Conservation (phyloP, 2,329 filamentous ascomycete species). For the Clonostachys chloroleuca region DNA sequence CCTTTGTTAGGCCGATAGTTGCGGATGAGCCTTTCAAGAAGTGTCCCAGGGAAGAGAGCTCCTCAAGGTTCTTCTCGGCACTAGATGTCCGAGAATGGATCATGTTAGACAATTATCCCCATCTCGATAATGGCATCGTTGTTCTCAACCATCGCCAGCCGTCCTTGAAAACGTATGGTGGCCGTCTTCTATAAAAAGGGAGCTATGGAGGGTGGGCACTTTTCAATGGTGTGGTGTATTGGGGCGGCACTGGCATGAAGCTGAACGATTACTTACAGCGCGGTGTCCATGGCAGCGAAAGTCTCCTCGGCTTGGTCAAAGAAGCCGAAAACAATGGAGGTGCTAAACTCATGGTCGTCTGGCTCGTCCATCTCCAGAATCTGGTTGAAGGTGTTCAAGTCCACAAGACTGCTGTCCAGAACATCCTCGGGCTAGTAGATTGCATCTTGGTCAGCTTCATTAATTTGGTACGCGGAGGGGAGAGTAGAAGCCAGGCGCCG, state of each 20-base stretch:
- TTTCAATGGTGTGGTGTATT: too few relatives aligned
- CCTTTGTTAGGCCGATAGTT: constrained; percentile 83
- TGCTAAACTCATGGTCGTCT: constrained; percentile 81
- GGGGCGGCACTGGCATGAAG: not conserved
- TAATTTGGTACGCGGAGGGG: too few relatives aligned
- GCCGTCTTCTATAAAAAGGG: not conserved
- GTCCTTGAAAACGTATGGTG: too few relatives aligned
- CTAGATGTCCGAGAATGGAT: constrained; percentile 39
- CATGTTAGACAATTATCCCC: not conserved
- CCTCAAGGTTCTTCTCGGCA: constrained; percentile 60
- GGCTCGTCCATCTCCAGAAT: constrained; percentile 99
- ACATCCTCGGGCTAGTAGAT: constrained; percentile 11
- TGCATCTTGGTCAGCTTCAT: not conserved
- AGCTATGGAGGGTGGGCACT: too few relatives aligned
- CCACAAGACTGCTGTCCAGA: constrained; percentile 42
- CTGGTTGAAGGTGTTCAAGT: constrained; percentile 79
- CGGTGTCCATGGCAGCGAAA: constrained; percentile 77
- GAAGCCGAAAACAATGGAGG: constrained; percentile 84
- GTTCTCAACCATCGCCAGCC: too few relatives aligned
- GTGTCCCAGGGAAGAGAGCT: constrained; percentile 81
- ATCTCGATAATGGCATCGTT: not conserved
- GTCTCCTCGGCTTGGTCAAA: constrained; percentile 88
- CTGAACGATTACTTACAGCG: constrained; percentile 61
- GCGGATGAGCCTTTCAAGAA: constrained; percentile 97
- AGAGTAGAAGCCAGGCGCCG: too few relatives aligned